Evolutionary conservation across 2,329 filamentous ascomycete species (phyloP).

Genomic region (Malbranchea zuffiana): DNA sequence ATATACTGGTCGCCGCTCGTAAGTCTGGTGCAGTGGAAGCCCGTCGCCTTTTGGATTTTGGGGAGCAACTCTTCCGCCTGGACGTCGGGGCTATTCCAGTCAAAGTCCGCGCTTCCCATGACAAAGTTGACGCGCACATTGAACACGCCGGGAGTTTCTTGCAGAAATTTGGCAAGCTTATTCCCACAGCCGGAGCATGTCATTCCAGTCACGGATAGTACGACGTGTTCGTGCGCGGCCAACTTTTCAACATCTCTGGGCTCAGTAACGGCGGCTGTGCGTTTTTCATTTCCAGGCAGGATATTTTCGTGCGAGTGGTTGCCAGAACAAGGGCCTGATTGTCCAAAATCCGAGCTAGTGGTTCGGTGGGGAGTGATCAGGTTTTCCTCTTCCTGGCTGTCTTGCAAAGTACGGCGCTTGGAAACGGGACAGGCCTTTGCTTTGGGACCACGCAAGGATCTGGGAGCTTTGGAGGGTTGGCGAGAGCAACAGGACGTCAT

Average conservation of each 20-base stretch:
- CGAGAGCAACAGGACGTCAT: constrained; percentile 7
- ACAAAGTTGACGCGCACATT: constrained; percentile 18
- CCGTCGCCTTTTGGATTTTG: constrained; percentile 14
- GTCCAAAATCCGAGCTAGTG: constrained; percentile 8
- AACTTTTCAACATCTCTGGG: constrained; percentile 10
- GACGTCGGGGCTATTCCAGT: constrained; percentile 32
- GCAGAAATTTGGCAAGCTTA: constrained; percentile 15
- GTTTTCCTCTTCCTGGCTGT: too few relatives aligned
- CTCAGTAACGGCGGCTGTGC: constrained; percentile 1
- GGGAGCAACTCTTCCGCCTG: constrained; percentile 19
- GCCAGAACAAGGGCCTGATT: constrained; percentile 1
- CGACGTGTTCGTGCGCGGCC: constrained; percentile 10
- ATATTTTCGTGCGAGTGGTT: constrained; percentile 4
- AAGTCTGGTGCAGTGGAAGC: constrained; percentile 14
- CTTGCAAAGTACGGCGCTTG: constrained; percentile 1
- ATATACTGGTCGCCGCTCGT: constrained; percentile 13
- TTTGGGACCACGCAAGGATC: too few relatives aligned
- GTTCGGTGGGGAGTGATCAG: too few relatives aligned
- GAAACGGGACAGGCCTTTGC: too few relatives aligned
- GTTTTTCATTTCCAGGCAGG: constrained; percentile 1
- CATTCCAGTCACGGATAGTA: constrained; percentile 12
- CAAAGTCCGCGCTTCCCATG: constrained; percentile 16
- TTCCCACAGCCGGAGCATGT: constrained; percentile 28
- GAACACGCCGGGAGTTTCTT: constrained; percentile 10
- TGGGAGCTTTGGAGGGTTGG: constrained; percentile 5